These are phyloP conservation scores for Tetradesmus obliquus DNA, from an alignment of 139 green algal genomes.

Conservation along the genomic window DNA sequence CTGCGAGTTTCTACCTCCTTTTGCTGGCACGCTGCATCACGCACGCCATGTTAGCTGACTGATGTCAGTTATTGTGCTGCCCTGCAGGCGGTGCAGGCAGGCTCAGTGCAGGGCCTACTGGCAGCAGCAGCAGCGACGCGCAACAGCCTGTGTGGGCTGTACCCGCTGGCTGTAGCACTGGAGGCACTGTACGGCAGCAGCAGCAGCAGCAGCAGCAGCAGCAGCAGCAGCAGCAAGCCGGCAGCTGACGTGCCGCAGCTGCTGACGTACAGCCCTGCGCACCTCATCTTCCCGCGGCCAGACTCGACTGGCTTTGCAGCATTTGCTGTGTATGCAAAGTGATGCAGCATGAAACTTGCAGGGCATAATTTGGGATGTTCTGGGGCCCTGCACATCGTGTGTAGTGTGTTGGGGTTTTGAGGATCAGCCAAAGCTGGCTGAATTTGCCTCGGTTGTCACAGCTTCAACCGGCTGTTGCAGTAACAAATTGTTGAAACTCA, in stretches of 20 bases:
- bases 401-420: no score
- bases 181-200: constrained; percentile 31
- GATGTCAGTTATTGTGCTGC: not conserved
- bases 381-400: no score
- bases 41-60: not conserved
- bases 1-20: no score
- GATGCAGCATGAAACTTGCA: not conserved
- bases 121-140: constrained; percentile 8
- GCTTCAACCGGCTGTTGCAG: no score
- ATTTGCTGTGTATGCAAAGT: constrained; percentile 10
- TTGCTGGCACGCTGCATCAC: not conserved
- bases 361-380: no score
- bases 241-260: constrained; percentile 1
- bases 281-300: not conserved
- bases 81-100: constrained; percentile 4
- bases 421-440: no score
- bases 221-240: not conserved
- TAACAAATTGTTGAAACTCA: no score
- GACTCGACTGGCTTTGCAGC: constrained; percentile 39
- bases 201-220: not conserved
- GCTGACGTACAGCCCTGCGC: constrained; percentile 28
- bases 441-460: no score
- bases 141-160: constrained; percentile 43
- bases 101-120: not conserved
- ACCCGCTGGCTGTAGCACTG: constrained; percentile 26